Conservation (phyloP, 371 early-diverging fungal genomes). For the Saksenaea vasiformis region DNA sequence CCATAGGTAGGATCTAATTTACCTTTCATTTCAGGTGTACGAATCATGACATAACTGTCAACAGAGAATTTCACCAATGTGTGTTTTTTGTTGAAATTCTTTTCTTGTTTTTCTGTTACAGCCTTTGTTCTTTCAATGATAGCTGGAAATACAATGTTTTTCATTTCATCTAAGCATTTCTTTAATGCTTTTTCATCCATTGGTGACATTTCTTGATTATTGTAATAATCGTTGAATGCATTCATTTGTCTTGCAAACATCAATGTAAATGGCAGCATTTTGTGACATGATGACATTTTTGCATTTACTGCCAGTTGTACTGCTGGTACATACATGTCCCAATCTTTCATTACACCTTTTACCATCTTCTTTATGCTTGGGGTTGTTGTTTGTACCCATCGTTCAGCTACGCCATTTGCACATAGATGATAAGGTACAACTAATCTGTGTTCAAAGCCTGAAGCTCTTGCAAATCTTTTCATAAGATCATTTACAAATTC, state of each 20-base stretch:
- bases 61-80: constrained; percentile 9
- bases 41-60: constrained; percentile 7
- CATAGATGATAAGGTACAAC: too few species aligned
- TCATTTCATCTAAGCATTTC: constrained; percentile 6
- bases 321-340: constrained; percentile 24
- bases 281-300: background rate
- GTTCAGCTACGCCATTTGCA: constrained; percentile 22
- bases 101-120: background rate
- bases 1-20: too few species aligned
- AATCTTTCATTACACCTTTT: constrained; percentile 11
- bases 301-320: constrained; percentile 18
- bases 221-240: constrained; percentile 10
- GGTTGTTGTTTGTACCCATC: constrained; percentile 14
- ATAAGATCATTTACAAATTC: constrained; percentile 23
- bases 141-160: constrained; percentile 12
- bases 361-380: constrained; percentile 16
- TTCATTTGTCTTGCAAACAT: constrained; percentile 24
- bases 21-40: too few species aligned
- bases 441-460: constrained; percentile 24
- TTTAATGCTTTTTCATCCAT: background rate
- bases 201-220: background rate
- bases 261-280: constrained; percentile 7
- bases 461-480: background rate
- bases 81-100: background rate
- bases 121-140: background rate